These are phyloP conservation scores for Vicia villosa DNA, from an alignment of 306 rosid genomes.

Conservation along the genomic window DNA sequence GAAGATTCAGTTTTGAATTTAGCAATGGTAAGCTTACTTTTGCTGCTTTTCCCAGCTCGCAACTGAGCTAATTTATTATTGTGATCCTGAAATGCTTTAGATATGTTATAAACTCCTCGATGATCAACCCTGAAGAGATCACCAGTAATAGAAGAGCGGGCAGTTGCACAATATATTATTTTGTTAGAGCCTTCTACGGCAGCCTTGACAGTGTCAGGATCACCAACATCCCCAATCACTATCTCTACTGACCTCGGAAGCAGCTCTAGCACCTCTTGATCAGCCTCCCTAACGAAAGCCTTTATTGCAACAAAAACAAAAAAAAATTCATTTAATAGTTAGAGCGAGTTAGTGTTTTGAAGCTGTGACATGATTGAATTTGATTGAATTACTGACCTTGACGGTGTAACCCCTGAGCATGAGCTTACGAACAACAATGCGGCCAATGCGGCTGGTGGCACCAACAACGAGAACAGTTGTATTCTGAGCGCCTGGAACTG, in stretches of 20 bases:
- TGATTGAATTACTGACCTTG: slow-evolving; percentile 68
- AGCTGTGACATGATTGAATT: background rate
- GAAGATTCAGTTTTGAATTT: slow-evolving; percentile 79
- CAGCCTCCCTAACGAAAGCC: slow-evolving; percentile 89
- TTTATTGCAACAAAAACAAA: slow-evolving; percentile 34
- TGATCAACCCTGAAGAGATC: slow-evolving; percentile 93
- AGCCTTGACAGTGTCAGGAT: slow-evolving; percentile 57
- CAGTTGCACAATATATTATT: slow-evolving; percentile 93
- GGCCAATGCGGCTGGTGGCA: slow-evolving; percentile 89
- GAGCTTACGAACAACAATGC: slow-evolving; percentile 88
- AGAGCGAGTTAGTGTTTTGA: background rate
- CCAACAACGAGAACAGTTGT: slow-evolving; percentile 91
- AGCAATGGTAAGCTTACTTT: slow-evolving; percentile 78
- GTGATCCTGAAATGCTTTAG: slow-evolving; percentile 93
- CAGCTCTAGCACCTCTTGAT: slow-evolving; percentile 63
- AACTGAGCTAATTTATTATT: slow-evolving; percentile 86
- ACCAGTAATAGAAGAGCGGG: slow-evolving; percentile 81
- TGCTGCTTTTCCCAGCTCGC: slow-evolving; percentile 95
- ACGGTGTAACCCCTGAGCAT: slow-evolving; percentile 90
- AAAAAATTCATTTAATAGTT: background rate
- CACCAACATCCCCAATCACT: slow-evolving; percentile 87
- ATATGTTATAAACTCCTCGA: slow-evolving; percentile 78
- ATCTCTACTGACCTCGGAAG: slow-evolving; percentile 95
- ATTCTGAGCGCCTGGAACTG: slow-evolving; percentile 89
- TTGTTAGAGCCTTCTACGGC: slow-evolving; percentile 85